Conservation (phyloP, 1,284 basidiomycete species). For the Hymenochaete sp. region DNA sequence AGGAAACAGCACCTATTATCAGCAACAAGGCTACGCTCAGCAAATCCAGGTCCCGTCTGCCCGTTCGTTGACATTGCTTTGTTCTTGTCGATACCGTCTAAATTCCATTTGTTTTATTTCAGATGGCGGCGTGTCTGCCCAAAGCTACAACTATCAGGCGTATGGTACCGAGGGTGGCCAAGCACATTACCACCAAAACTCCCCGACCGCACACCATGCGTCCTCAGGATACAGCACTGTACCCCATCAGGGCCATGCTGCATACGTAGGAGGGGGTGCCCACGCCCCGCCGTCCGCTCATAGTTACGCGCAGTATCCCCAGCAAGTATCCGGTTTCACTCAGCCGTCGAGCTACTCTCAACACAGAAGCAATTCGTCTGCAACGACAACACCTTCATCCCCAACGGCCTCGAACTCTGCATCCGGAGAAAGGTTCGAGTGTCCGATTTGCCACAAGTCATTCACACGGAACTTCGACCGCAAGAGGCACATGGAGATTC, state of each 20-base stretch:
- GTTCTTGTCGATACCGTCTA: neutral
- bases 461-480: conserved; percentile 72
- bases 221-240: conserved; percentile 1
- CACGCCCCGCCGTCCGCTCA: conserved; percentile 4
- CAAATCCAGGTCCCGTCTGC: conserved; percentile 1
- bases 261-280: neutral
- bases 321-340: neutral
- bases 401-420: conserved; percentile 19
- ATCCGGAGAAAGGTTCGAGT: conserved; percentile 47
- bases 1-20: conserved; percentile 6
- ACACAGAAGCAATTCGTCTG: conserved; percentile 6
- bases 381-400: conserved; percentile 4
- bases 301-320: conserved; percentile 1
- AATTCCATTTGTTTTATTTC: neutral
- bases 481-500: conserved; percentile 70
- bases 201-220: neutral
- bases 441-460: conserved; percentile 62
- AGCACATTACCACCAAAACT: neutral
- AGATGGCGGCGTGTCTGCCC: conserved; percentile 1
- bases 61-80: neutral
- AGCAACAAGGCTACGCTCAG: conserved; percentile 4
- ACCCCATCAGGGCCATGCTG: conserved; percentile 6
- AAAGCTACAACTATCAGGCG: conserved; percentile 9
- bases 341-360: conserved; percentile 4
- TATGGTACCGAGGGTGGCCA: conserved; percentile 3